These are phyloP conservation scores for Xylaria sp. DNA, from an alignment of 2,329 filamentous ascomycete species.

Conservation along the genomic window DNA sequence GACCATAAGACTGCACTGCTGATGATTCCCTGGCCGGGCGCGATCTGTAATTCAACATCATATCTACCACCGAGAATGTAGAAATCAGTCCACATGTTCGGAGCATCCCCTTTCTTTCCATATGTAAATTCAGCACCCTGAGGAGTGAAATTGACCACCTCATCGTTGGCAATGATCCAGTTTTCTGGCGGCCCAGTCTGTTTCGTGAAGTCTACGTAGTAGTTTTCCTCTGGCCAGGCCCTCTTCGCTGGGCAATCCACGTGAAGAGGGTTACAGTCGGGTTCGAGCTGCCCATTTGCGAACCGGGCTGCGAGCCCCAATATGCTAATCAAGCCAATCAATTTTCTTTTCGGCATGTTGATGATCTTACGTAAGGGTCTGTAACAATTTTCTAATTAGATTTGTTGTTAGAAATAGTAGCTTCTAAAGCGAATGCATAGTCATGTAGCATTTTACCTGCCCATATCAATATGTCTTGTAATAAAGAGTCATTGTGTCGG, in stretches of 20 bases:
- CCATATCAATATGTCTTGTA: slow-evolving; percentile 39
- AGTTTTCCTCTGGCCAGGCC: slow-evolving; percentile 42
- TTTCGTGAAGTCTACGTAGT: slow-evolving; percentile 49
- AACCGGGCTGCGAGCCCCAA: slow-evolving; percentile 42
- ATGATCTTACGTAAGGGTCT: slow-evolving; percentile 37
- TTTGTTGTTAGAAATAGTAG: slow-evolving; percentile 33
- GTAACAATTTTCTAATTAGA: slow-evolving; percentile 33
- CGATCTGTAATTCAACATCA: slow-evolving; percentile 49
- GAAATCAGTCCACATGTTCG: slow-evolving; percentile 49
- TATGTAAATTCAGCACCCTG: slow-evolving; percentile 48
- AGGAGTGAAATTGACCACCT: slow-evolving; percentile 44
- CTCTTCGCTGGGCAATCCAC: slow-evolving; percentile 45
- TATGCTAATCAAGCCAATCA: slow-evolving; percentile 40
- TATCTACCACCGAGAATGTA: slow-evolving; percentile 49
- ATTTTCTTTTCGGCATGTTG: slow-evolving; percentile 43
- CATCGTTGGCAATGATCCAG: slow-evolving; percentile 45
- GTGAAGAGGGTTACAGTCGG: slow-evolving; percentile 48
- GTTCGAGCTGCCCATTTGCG: slow-evolving; percentile 44
- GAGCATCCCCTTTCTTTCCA: slow-evolving; percentile 44
- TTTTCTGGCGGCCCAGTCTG: slow-evolving; percentile 37
- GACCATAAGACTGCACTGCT: slow-evolving; percentile 47
- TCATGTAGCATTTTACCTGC: slow-evolving; percentile 21
- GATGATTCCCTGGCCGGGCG: slow-evolving; percentile 47
- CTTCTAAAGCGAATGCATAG: neutral
- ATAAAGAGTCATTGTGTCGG: slow-evolving; percentile 48